Evolutionary conservation across 163 green algal genomes (phyloP), one percentile per base, ranked within the genome.

Genomic region (Chlamydomonas reinhardtii): DNA sequence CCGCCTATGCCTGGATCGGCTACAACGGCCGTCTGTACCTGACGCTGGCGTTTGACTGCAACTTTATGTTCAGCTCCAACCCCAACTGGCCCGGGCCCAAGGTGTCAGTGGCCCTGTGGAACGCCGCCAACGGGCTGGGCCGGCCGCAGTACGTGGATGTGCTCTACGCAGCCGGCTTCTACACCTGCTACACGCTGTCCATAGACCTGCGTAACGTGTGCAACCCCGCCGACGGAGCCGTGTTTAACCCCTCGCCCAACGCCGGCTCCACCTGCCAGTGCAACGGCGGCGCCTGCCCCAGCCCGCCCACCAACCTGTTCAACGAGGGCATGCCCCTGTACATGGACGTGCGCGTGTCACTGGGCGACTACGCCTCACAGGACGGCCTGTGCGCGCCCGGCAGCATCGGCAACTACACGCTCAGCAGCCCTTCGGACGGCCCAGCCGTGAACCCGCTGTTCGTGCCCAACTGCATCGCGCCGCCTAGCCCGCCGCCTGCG

Each of bases 141-240:
- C 8, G 25, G 15, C 71, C 80, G 35, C 73, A 88, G 79, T 92
- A 92, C 35, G 39, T 89, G 0, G 66, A 92, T n/a, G 89, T 92
- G 66, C 6, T 92, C 11, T 90, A 90, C 69, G 59, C 54, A 2
- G 15, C 52, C 1, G 89, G 89, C 17, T 89, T 74, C 24, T 90
- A 82, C 84, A 76, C 68, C 24, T 92, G 89, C 79, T 92, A 92
- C 79, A 92, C 89, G 31, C 84, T 92, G 4, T 76, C 74, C 19
- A 76, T 92, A 9, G 89, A 92, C 76, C 61, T 92, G 27, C 61
- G 25, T 1, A 20, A 24, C 5, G 82, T 91, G 27, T 91, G 88
- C 52, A 59, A 89, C 71, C 75, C 88, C 2, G 74, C 27, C 25
- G 65, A 82, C 11, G 80, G 84, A 20, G 84, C 79, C 0, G 76